Evolutionary conservation across 768 basidiomycete genomes (phyloP).

Genomic region (Cystobasidium tubakii): DNA sequence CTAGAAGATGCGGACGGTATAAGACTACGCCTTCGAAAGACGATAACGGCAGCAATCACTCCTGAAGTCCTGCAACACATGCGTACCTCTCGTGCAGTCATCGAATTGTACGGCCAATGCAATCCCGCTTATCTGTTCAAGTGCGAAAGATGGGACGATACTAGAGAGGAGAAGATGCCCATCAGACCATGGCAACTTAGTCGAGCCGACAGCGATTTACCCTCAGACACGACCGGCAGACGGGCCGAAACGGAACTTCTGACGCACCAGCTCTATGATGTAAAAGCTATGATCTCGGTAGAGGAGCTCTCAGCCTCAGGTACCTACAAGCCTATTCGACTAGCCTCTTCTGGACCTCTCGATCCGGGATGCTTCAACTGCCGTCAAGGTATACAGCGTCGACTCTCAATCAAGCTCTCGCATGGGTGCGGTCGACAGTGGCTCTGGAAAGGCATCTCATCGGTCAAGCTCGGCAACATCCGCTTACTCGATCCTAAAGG

Average conservation of each 20-base stretch:
- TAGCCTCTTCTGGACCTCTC: constrained; percentile 65
- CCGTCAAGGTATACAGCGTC: constrained; percentile 87
- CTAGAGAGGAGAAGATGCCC: constrained; percentile 60
- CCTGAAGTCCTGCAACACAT: constrained; percentile 68
- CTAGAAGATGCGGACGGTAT: constrained; percentile 66
- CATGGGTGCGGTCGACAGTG: constrained; percentile 85
- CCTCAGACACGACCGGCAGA: constrained; percentile 50
- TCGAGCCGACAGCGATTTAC: background rate
- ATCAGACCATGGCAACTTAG: constrained; percentile 15
- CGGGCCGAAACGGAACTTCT: constrained; percentile 89
- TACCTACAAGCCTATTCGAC: constrained; percentile 73
- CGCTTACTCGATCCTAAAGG: constrained; percentile 79
- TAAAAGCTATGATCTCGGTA: constrained; percentile 79
- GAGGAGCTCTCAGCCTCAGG: constrained; percentile 81
- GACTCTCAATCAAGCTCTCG: constrained; percentile 66
- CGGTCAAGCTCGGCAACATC: constrained; percentile 72
- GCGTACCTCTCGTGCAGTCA: constrained; percentile 68
- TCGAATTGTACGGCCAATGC: constrained; percentile 83
- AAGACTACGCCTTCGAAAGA: constrained; percentile 74
- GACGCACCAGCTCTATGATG: constrained; percentile 77
- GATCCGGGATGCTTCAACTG: constrained; percentile 81
- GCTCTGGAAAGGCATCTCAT: constrained; percentile 74
- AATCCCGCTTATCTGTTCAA: constrained; percentile 78
- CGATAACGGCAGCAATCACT: constrained; percentile 70
- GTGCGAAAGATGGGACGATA: constrained; percentile 87